Percentiles rank a stretch among this genome's conserved stretches.
Conservation (phyloP, 2,329 filamentous ascomycete species). For the Trichoderma koningii region DNA sequence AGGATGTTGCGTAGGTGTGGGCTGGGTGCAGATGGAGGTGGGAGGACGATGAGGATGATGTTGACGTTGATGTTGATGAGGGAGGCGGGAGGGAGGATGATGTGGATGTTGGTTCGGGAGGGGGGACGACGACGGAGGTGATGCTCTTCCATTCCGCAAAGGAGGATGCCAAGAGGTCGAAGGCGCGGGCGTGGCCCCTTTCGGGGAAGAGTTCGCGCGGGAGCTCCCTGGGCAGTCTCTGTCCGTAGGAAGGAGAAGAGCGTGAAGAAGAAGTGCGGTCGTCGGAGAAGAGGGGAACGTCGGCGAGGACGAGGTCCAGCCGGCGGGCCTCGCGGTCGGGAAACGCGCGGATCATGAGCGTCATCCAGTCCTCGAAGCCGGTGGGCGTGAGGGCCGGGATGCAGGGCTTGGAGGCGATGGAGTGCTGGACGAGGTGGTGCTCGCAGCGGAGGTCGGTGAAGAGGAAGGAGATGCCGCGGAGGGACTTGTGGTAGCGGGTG, state of each 20-base stretch:
- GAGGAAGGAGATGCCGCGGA: constrained; percentile 47
- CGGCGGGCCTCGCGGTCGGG: constrained; percentile 74
- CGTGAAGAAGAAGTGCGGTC: neutral
- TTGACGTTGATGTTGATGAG: neutral
- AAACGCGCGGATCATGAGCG: constrained; percentile 70
- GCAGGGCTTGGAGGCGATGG: constrained; percentile 53
- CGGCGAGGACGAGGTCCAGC: constrained; percentile 66
- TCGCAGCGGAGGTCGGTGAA: constrained; percentile 58
- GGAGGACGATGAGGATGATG: neutral
- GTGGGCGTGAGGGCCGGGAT: constrained; percentile 66
- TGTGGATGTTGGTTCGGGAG: neutral
- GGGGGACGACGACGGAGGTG: neutral
- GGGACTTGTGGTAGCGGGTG: constrained; percentile 35
- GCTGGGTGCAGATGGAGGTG: neutral
- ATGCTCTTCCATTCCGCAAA: constrained; percentile 17
- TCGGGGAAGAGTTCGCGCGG: constrained; percentile 73
- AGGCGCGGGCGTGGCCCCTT: constrained; percentile 56
- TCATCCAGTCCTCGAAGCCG: constrained; percentile 74
- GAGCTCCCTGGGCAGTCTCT: constrained; percentile 59
- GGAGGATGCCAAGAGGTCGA: constrained; percentile 52
- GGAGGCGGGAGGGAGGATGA: neutral
- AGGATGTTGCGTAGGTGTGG: neutral
- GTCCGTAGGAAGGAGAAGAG: neutral
- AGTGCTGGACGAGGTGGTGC: constrained; percentile 65
- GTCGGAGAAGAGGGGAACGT: constrained; percentile 65